These are phyloP conservation scores for Cucumis variabilis DNA, from an alignment of 331 rosid genomes.

Conservation along the genomic window DNA sequence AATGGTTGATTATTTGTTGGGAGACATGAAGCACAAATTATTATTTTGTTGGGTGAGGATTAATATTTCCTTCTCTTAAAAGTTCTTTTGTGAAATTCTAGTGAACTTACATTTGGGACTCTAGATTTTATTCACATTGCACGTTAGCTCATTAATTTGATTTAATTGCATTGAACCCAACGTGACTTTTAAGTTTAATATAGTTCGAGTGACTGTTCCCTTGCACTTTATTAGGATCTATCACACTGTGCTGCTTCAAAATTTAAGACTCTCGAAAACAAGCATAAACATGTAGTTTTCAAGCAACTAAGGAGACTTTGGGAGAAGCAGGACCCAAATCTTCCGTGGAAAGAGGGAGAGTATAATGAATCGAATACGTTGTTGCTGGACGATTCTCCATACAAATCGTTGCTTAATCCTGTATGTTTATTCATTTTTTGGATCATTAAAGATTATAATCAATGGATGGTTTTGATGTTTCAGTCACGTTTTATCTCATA, in stretches of 20 bases:
- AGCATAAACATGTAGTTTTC: conserved; percentile 62
- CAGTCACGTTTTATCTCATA: neutral
- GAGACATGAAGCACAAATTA: conserved; percentile 64
- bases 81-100: neutral
- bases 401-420: conserved; percentile 89
- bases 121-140: neutral
- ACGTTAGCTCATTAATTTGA: neutral
- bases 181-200: neutral
- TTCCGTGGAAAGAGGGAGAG: conserved; percentile 82
- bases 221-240: conserved; percentile 52
- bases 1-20: conserved; percentile 62
- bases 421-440: conserved; percentile 39
- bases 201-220: neutral
- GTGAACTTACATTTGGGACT: neutral
- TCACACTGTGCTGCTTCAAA: conserved; percentile 66
- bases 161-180: conserved; percentile 8
- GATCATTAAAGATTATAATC: neutral
- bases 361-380: conserved; percentile 73
- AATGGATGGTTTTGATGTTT: neutral
- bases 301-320: conserved; percentile 85
- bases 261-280: conserved; percentile 67
- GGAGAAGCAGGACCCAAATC: conserved; percentile 72
- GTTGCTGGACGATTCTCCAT: conserved; percentile 91
- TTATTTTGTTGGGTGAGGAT: conserved; percentile 86
- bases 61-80: neutral